Base-by-base conservation (phyloP, 1,284 basidiomycete genomes). In the Anthracocystis setariae region DNA sequence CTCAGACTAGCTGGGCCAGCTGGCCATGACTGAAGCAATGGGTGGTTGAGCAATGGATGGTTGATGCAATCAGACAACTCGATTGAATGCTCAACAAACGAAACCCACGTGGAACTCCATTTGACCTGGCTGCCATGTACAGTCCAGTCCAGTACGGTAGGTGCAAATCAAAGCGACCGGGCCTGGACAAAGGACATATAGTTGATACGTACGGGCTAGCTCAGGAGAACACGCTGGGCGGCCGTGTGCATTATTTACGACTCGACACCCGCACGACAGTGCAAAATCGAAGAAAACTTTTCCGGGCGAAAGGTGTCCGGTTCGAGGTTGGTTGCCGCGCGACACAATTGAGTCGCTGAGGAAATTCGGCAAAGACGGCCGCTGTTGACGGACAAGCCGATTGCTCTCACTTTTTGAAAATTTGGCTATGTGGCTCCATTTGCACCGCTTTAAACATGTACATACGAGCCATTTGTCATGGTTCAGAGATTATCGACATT, bases 301-400 rank as follows among this genome's bases (percentile, higher is more conserved):
- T 52, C 32, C 61, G 61, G 44, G 47, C 61, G 61, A 48, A 39
- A 63, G 43, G 21, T 15, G 1, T 8, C 17, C 21, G 12, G 24
- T 8, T 18, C 8, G 9, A 18, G 21, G 3, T 17, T 8, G 8
- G 8, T 7, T 46, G 32, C 32, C 60, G 60, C 53, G 48, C 60
- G 60, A 63, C 60, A 56, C 25, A 38, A 1, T 17, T 3, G 18
- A 35, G 17, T 21, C 37, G 35, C 13, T 29, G 35, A 13, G 5
- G 12, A 5, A 15, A 9, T 37, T 57, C 61, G 61, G 61, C 51
- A 57, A 64, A 52, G 49, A 57, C 61, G 61, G 61, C 47, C 39
- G 5, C 5, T 29, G 7, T 29, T 29, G 29, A 7, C 29, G 12
- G n/a, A 37, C 8, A 21, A 25, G n/a, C 35, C 20, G 20, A 10